phyloP scores from a whole-genome alignment of 768 basidiomycete genomes.

The Harrya chromipes region DNA sequence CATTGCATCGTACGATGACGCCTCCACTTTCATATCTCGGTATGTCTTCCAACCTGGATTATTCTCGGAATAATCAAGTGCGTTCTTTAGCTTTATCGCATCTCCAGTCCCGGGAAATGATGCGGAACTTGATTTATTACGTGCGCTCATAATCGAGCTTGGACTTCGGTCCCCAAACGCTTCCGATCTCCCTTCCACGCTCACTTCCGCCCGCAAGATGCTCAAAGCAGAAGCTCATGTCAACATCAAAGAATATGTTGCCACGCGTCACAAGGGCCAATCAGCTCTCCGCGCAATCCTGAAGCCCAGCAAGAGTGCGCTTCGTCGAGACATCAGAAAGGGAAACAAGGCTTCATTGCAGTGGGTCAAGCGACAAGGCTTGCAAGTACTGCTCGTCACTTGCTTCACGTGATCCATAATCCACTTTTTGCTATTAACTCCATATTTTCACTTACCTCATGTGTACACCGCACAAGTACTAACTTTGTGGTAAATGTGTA shows the following conservation, averaged over 20 bases:
- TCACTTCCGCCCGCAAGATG: constrained; percentile 65
- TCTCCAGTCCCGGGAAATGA: constrained; percentile 11
- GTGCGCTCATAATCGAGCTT: constrained; percentile 76
- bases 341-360: constrained; percentile 44
- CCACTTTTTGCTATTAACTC: too few relatives aligned
- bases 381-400: constrained; percentile 60
- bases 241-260: constrained; percentile 72
- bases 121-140: constrained; percentile 55
- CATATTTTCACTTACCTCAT: too few relatives aligned
- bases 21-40: constrained; percentile 27
- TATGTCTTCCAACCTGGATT: constrained; percentile 6
- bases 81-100: constrained; percentile 22
- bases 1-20: constrained; percentile 23
- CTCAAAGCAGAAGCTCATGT: constrained; percentile 66
- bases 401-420: constrained; percentile 36
- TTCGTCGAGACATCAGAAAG: constrained; percentile 59
- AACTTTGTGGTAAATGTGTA: background rate
- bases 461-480: constrained; percentile 1
- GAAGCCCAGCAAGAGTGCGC: constrained; percentile 57
- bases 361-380: constrained; percentile 63
- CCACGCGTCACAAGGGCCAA: constrained; percentile 59
- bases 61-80: background rate
- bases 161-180: constrained; percentile 49
- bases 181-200: constrained; percentile 49
- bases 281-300: constrained; percentile 57